Evolutionary conservation across 805 yeast species (phyloP), one percentile per base, ranked within the genome.

Genomic region (Scheffersomyces amazonensis): DNA sequence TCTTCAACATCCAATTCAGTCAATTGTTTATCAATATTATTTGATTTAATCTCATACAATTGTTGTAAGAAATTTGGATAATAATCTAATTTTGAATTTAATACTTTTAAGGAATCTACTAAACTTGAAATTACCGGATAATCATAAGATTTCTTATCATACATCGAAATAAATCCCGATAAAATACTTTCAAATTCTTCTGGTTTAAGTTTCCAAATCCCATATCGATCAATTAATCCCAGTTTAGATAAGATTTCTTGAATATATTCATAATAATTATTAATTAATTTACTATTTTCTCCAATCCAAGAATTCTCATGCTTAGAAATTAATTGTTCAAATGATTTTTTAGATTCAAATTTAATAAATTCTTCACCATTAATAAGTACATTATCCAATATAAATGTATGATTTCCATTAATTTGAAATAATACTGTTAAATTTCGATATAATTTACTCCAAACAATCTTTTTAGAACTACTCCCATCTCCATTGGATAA

Each of bases 351-450:
- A 2, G 48, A 32, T 32, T 60, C 68, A 40, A 53, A 43, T 22
- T 48, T 45, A n/a, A 36, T 36, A 40, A 66, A 67, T 1, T 43
- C 58, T 28, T 56, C 54, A 8, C 49, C 41, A 47, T 50, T 65
- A 8, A 55, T 34, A 16, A 67, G 40, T 1, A 66, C 54, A 35
- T 56, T 59, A 39, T 69, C 74, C 40, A 69, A 58, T 2, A 64
- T 51, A 32, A 56, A 64, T 0, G 72, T 50, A 21, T 53, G 43
- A 18, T 50, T 46, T 31, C 60, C 51, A 45, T 68, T 68, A 37
- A 58, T 49, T 19, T 57, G 58, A 49, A 68, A 68, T 30, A 69
- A 51, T 10, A 45, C 36, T 6, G 41, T 35, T 28, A 69, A 56
- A 34, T 66, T 67, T 15, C 58, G 50, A 37, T 44, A 45, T 16